A percentile compares a stretch with the other conserved stretches of the same genome.
phyloP scores from a whole-genome alignment of 345 rosid genomes.

The Brassica nigra region DNA sequence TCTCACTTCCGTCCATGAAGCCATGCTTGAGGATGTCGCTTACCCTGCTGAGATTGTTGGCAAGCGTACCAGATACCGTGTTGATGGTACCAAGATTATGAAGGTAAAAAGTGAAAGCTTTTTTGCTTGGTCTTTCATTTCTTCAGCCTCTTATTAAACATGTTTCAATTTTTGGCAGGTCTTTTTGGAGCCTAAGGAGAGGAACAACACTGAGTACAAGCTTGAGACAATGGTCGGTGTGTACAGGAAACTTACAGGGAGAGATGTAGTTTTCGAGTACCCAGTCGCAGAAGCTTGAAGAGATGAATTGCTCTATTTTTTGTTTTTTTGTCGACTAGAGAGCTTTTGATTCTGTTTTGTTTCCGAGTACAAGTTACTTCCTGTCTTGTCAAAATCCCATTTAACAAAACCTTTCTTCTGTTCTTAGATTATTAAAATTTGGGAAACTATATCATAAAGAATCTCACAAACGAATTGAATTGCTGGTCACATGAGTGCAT shows the following conservation, averaged over 20 bases:
- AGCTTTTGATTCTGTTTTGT: slow-evolving; percentile 21
- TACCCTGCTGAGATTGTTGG: slow-evolving; percentile 94
- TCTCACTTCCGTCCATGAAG: slow-evolving; percentile 79
- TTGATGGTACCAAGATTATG: slow-evolving; percentile 76
- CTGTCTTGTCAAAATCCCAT: neutral
- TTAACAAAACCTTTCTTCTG: neutral
- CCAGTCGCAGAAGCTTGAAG: slow-evolving; percentile 63
- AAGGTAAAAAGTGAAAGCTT: no score
- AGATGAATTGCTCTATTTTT: slow-evolving; percentile 21
- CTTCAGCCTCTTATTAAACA: neutral
- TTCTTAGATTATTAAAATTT: neutral
- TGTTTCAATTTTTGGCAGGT: slow-evolving; percentile 41
- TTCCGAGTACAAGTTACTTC: neutral
- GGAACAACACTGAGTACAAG: slow-evolving; percentile 80
- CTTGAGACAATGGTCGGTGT: slow-evolving; percentile 72
- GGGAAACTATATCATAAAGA: neutral
- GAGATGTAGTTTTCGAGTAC: slow-evolving; percentile 84
- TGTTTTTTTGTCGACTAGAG: slow-evolving; percentile 27
- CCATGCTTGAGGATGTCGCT: slow-evolving; percentile 80
- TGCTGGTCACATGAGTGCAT: neutral
- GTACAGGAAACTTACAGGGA: slow-evolving; percentile 85
- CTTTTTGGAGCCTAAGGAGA: slow-evolving; percentile 76
- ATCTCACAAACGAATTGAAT: neutral
- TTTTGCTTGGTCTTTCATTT: neutral
- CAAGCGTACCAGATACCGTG: slow-evolving; percentile 68